phyloP scores from a whole-genome alignment of 371 early-diverging fungal genomes.

The Mortierella sp. region DNA sequence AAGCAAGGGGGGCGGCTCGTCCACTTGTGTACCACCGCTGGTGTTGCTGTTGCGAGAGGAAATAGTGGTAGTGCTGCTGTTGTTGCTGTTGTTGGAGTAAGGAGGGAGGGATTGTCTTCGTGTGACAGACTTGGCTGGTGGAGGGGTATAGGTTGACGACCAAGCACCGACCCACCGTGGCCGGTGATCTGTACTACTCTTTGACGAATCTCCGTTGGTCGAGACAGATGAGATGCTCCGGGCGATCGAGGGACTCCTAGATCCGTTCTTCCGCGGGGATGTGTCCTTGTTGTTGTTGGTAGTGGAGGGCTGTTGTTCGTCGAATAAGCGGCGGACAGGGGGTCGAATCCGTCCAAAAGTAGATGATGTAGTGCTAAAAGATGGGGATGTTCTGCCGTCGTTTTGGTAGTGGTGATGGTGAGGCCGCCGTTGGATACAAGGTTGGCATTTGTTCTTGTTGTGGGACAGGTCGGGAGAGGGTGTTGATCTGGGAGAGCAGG shows the following conservation, averaged over 20 bases:
- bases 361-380: neutral
- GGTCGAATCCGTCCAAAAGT: neutral
- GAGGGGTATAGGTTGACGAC: slow-evolving; percentile 15
- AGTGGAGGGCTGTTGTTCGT: neutral
- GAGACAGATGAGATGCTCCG: slow-evolving; percentile 1
- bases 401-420: slow-evolving; percentile 5
- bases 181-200: slow-evolving; percentile 15
- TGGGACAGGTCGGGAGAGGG: neutral
- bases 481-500: neutral
- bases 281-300: neutral
- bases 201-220: neutral
- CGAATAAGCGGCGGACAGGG: slow-evolving; percentile 9
- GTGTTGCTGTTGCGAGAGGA: neutral
- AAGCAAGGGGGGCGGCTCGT: neutral
- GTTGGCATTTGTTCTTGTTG: neutral
- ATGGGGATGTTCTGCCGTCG: slow-evolving; percentile 8
- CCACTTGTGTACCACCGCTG: neutral
- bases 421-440: slow-evolving; percentile 7
- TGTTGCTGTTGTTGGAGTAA: neutral
- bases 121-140: neutral
- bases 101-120: neutral
- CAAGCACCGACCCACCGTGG: slow-evolving; percentile 26
- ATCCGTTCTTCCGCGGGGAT: neutral
- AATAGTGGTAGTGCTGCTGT: neutral
- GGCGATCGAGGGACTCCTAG: slow-evolving; percentile 2